These are phyloP conservation scores for Aspergillus sp. DNA, from an alignment of 2,329 filamentous ascomycete species.

Conservation along the genomic window DNA sequence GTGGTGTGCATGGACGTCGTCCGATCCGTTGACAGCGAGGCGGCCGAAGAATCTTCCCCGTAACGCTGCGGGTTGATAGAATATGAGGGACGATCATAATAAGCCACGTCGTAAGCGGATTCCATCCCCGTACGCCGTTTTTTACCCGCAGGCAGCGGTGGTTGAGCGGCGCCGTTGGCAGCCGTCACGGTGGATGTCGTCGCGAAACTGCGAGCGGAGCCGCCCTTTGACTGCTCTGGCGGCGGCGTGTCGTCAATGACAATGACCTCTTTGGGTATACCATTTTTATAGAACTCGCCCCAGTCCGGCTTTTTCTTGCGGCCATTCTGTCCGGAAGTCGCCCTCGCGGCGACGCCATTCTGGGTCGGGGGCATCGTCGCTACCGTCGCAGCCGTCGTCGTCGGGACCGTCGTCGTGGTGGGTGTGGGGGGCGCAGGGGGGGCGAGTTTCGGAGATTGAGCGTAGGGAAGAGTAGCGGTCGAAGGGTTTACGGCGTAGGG, in stretches of 20 bases:
- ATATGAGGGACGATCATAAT: conserved; percentile 69
- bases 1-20: conserved; percentile 84
- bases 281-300: conserved; percentile 79
- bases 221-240: conserved; percentile 35
- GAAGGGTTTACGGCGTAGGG: conserved; percentile 40
- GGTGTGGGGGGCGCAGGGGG: conserved; percentile 37
- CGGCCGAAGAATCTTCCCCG: conserved; percentile 63
- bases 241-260: conserved; percentile 71
- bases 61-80: conserved; percentile 73
- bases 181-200: conserved; percentile 27
- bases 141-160: conserved; percentile 57
- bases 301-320: conserved; percentile 68
- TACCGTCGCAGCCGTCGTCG: conserved; percentile 26
- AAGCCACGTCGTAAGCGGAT: conserved; percentile 66
- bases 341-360: conserved; percentile 38
- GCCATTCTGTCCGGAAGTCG: conserved; percentile 44
- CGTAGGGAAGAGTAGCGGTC: conserved; percentile 32
- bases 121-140: conserved; percentile 68
- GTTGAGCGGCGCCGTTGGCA: conserved; percentile 21
- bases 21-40: conserved; percentile 77
- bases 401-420: conserved; percentile 28
- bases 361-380: conserved; percentile 37
- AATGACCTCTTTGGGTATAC: conserved; percentile 79
- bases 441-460: conserved; percentile 36
- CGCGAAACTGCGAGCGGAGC: conserved; percentile 20